A percentile compares a stretch with the other conserved stretches of the same genome.
phyloP scores from a whole-genome alignment of 306 rosid species.

The Lotus japonicus region DNA sequence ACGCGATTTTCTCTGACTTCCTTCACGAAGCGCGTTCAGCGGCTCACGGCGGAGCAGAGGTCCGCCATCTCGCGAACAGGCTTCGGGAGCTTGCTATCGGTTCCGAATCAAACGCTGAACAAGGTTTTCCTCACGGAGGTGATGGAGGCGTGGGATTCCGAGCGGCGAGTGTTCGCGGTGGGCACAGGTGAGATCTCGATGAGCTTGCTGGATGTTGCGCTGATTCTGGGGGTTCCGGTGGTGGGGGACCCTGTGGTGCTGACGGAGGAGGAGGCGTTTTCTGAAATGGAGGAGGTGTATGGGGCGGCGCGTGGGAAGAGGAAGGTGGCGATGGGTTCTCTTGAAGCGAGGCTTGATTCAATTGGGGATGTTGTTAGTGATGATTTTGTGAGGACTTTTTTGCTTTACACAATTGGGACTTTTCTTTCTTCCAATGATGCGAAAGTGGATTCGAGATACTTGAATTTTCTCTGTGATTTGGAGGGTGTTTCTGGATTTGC shows the following conservation, averaged over 20 bases:
- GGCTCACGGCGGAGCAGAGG: slow-evolving; percentile 29
- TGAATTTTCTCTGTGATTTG: slow-evolving; percentile 27
- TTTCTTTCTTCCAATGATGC: slow-evolving; percentile 33
- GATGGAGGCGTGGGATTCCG: slow-evolving; percentile 38
- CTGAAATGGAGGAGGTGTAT: slow-evolving; percentile 29
- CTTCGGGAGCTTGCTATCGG: slow-evolving; percentile 27
- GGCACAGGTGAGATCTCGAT: slow-evolving; percentile 22
- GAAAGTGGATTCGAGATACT: slow-evolving; percentile 39
- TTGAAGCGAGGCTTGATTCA: slow-evolving; percentile 31
- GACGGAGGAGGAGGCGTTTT: slow-evolving; percentile 25
- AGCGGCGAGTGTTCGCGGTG: slow-evolving; percentile 12
- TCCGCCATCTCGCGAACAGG: slow-evolving; percentile 17
- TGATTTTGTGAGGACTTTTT: slow-evolving; percentile 39
- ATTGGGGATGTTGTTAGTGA: slow-evolving; percentile 26
- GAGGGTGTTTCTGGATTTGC: slow-evolving; percentile 24
- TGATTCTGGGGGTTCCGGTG: slow-evolving; percentile 37
- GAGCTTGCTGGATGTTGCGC: slow-evolving; percentile 27
- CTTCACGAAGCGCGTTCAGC: slow-evolving; percentile 24
- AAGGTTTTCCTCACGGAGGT: slow-evolving; percentile 27
- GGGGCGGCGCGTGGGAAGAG: slow-evolving; percentile 29
- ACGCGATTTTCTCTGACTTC: slow-evolving; percentile 28
- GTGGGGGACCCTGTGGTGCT: slow-evolving; percentile 26
- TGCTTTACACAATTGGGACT: slow-evolving; percentile 34
- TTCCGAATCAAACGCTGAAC: slow-evolving; percentile 31
- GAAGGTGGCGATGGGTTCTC: slow-evolving; percentile 28